These are phyloP conservation scores for Diophrys sp. DNA, from an alignment of 73 alveolate species.

Conservation along the genomic window DNA sequence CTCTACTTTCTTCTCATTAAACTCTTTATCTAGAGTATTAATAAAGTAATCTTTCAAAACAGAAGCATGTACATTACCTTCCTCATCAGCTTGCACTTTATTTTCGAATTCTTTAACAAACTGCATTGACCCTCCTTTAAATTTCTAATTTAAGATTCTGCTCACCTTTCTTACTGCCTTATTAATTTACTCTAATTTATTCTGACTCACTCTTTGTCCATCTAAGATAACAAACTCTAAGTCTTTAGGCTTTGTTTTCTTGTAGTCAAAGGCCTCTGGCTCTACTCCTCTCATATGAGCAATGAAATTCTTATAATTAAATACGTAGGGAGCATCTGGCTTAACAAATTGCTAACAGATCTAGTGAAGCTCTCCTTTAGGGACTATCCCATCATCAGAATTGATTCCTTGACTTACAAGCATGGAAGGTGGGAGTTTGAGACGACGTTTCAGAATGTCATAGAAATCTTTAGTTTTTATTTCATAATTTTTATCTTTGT, in stretches of 20 bases:
- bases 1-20: constrained; percentile 12
- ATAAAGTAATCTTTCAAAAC: constrained; percentile 34
- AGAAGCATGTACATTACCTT: constrained; percentile 23
- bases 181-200: constrained; percentile 41
- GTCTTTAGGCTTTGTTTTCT: not conserved
- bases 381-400: not conserved
- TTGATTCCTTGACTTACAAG: not conserved
- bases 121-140: constrained; percentile 6
- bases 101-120: constrained; percentile 20
- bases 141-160: constrained; percentile 24
- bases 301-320: too few relatives aligned
- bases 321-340: not conserved
- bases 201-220: constrained; percentile 41
- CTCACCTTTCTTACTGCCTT: constrained; percentile 33
- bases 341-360: not conserved
- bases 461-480: constrained; percentile 36
- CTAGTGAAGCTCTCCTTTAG: not conserved
- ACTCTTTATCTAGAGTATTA: constrained; percentile 28
- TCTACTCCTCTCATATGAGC: not conserved
- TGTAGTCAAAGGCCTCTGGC: not conserved
- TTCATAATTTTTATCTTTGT: constrained; percentile 11
- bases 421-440: constrained; percentile 34
- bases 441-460: constrained; percentile 37
- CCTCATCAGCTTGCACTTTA: constrained; percentile 24
- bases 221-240: constrained; percentile 31